Evolutionary conservation across 306 rosid species (phyloP).

Genomic region (Cicer chorassanicum): DNA sequence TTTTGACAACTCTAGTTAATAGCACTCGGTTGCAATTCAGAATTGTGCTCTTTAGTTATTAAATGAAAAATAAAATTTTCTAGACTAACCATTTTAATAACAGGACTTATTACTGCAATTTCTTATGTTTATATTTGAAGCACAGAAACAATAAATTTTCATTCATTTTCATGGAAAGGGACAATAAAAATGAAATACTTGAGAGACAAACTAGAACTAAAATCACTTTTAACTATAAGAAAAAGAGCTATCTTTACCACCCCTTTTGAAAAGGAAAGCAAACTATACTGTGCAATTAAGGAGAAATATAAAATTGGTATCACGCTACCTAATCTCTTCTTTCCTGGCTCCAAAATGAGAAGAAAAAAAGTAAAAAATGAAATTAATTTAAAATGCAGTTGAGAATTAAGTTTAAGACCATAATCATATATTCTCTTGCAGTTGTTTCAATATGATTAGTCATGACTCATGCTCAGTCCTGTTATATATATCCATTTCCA

Average conservation of each 20-base stretch:
- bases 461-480: slow-evolving; percentile 52
- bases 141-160: background rate
- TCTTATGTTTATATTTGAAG: background rate
- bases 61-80: background rate
- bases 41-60: no score
- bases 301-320: slow-evolving; percentile 33
- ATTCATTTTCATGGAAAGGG: slow-evolving; percentile 12
- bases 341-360: slow-evolving; percentile 53
- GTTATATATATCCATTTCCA: slow-evolving; percentile 48
- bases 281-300: slow-evolving; percentile 28
- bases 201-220: background rate
- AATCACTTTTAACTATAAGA: slow-evolving; percentile 17
- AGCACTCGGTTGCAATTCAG: no score
- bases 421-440: slow-evolving; percentile 38
- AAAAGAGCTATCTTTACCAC: slow-evolving; percentile 32
- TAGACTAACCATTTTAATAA: background rate
- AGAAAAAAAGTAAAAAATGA: slow-evolving; percentile 41
- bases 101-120: background rate
- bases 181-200: background rate
- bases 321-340: slow-evolving; percentile 45
- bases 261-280: slow-evolving; percentile 36
- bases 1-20: no score
- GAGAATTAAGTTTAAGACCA: slow-evolving; percentile 43
- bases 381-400: slow-evolving; percentile 30
- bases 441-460: slow-evolving; percentile 51